phyloP scores from a whole-genome alignment of 1,284 basidiomycete genomes.

The Microbotryomycetes sp. region DNA sequence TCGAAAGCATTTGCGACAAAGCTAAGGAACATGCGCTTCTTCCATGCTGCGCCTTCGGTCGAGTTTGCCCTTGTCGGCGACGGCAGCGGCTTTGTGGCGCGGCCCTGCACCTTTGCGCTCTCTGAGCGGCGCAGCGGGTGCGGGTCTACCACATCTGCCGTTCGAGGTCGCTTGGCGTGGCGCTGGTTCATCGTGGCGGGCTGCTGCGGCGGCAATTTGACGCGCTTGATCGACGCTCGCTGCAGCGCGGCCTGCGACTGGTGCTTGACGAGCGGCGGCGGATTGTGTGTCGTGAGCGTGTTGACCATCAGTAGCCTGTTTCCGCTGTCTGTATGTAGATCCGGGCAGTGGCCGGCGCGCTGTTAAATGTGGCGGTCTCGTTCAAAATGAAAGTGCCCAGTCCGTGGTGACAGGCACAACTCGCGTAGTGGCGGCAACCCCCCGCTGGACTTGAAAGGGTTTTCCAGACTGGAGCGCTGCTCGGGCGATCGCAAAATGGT shows the following conservation, averaged over 20 bases:
- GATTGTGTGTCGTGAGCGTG: not conserved
- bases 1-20: conserved; percentile 75
- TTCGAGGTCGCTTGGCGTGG: not conserved
- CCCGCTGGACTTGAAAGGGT: too few species aligned
- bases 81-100: not conserved
- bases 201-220: not conserved
- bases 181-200: not conserved
- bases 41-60: conserved; percentile 1
- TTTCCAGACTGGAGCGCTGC: too few species aligned
- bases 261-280: not conserved
- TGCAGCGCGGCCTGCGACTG: not conserved
- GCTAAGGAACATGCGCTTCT: conserved; percentile 71
- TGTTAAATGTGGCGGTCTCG: too few species aligned
- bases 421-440: too few species aligned
- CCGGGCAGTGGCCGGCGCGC: too few species aligned
- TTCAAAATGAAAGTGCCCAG: too few species aligned
- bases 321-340: too few species aligned
- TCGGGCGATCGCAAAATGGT: too few species aligned
- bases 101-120: not conserved
- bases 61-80: not conserved
- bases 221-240: not conserved
- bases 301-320: not conserved
- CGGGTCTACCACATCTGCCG: not conserved
- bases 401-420: too few species aligned
- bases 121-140: not conserved